Evolutionary conservation across 768 basidiomycete species (phyloP).

Genomic region (Suillus decipiens): DNA sequence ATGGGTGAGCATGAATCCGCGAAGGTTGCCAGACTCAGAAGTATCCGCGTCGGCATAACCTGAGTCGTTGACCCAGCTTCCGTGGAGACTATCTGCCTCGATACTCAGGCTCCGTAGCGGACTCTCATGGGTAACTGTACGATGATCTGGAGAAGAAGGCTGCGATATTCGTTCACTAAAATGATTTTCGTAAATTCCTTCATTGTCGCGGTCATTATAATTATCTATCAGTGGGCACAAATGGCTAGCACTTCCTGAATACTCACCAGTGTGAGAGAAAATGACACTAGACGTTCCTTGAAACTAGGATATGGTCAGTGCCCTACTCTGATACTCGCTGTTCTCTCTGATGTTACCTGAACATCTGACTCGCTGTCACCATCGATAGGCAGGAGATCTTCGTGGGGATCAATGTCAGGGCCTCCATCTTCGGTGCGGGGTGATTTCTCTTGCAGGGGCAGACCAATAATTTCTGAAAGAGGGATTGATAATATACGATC

Average conservation of each 20-base stretch:
- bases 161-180: neutral
- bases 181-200: neutral
- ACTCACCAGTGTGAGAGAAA: neutral
- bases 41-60: slow-evolving; percentile 2
- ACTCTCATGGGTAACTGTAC: neutral
- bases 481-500: slow-evolving; percentile 20
- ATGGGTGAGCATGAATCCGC: neutral
- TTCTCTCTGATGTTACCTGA: slow-evolving; percentile 7
- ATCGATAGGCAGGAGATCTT: neutral
- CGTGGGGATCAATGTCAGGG: neutral
- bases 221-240: neutral
- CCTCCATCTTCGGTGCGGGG: neutral
- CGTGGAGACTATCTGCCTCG: neutral
- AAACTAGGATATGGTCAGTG: neutral
- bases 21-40: neutral
- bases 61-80: slow-evolving; percentile 7
- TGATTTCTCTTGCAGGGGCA: neutral
- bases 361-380: slow-evolving; percentile 1
- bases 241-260: neutral
- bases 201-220: neutral
- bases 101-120: neutral
- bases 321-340: neutral
- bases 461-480: slow-evolving; percentile 4
- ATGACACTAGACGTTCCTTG: neutral
- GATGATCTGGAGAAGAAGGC: neutral